A percentile compares a stretch with the other conserved stretches of the same genome.
phyloP scores from a whole-genome alignment of 345 rosid species.

The Anacardium occidentale region DNA sequence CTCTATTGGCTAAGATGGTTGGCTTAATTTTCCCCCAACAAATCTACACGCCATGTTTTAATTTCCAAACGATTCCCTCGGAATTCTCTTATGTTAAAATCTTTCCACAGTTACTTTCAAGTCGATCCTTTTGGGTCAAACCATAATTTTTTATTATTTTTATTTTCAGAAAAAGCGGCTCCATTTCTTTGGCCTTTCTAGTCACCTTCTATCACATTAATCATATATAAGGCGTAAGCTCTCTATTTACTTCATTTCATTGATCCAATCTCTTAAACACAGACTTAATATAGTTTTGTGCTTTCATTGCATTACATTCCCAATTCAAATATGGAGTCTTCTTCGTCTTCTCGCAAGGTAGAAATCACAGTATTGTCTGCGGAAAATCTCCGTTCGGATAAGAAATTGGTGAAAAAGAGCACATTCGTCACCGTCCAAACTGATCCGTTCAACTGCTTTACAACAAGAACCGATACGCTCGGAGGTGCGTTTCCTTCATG shows the following conservation, averaged over 20 bases:
- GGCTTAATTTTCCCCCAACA: slow-evolving; percentile 1
- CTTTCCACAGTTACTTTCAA: no score
- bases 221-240: not conserved
- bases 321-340: not conserved
- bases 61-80: not conserved
- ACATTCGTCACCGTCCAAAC: slow-evolving; percentile 30
- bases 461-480: slow-evolving; percentile 24
- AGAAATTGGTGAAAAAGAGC: slow-evolving; percentile 44
- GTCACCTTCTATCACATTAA: not conserved
- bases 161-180: slow-evolving; percentile 12
- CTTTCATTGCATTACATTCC: not conserved
- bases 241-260: not conserved
- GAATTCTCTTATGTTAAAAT: not conserved
- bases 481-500: slow-evolving; percentile 58
- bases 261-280: not conserved
- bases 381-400: slow-evolving; percentile 45
- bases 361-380: slow-evolving; percentile 59
- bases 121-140: no score
- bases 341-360: slow-evolving; percentile 20
- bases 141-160: no score
- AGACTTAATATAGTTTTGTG: not conserved
- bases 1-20: not conserved
- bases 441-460: slow-evolving; percentile 15
- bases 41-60: slow-evolving; percentile 12
- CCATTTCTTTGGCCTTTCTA: slow-evolving; percentile 26